Percentiles rank a stretch among this genome's conserved stretches.
Evolutionary conservation across 495 filamentous ascomycete species (phyloP).

Genomic region (Aspergillus diversus): DNA sequence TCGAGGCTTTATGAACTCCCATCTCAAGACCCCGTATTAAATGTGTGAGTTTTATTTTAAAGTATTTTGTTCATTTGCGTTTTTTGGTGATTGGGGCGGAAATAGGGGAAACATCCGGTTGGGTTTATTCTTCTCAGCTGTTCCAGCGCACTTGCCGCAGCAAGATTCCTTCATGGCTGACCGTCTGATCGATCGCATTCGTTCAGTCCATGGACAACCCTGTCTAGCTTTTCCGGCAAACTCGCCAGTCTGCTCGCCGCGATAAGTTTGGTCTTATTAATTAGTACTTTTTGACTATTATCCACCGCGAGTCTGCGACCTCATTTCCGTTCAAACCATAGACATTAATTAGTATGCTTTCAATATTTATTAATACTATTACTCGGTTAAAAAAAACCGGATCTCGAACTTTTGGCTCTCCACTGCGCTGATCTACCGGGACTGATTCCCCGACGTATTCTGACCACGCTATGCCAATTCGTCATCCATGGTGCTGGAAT

Average conservation of each 20-base stretch:
- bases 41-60: too few species aligned
- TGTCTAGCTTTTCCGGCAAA: not conserved
- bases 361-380: not conserved
- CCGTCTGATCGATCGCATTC: not conserved
- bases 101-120: too few species aligned
- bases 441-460: conserved; percentile 24
- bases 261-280: not conserved
- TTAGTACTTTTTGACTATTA: not conserved
- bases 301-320: too few species aligned
- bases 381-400: conserved; percentile 12
- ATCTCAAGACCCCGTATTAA: too few species aligned
- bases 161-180: not conserved
- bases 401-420: conserved; percentile 26
- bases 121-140: not conserved
- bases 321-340: too few species aligned
- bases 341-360: too few species aligned
- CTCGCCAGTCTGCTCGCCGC: not conserved
- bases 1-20: too few species aligned
- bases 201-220: not conserved
- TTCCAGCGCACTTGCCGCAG: not conserved
- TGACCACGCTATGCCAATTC: conserved; percentile 16
- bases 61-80: too few species aligned
- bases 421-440: conserved; percentile 32
- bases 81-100: too few species aligned
- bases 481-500: conserved; percentile 17